Evolutionary conservation across 495 filamentous ascomycete genomes (phyloP).

Genomic region (Daldinia concentrica): DNA sequence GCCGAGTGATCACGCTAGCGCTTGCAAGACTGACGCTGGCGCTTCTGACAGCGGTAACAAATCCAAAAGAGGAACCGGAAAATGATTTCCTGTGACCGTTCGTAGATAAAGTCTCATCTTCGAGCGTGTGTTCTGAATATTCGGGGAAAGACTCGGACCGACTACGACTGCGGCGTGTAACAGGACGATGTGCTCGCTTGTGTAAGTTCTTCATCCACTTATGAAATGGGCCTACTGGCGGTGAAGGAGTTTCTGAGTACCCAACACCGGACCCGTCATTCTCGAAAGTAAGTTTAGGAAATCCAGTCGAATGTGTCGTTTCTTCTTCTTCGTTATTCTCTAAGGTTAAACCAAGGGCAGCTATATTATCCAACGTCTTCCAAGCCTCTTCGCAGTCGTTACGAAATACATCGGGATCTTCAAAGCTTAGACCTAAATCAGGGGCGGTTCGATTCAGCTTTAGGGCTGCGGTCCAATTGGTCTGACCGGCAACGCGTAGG

Average conservation of each 20-base stretch:
- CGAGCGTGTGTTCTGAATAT: constrained; percentile 51
- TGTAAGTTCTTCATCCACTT: constrained; percentile 68
- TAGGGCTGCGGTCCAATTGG: constrained; percentile 46
- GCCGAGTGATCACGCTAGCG: constrained; percentile 69
- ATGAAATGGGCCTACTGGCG: constrained; percentile 57
- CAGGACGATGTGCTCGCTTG: constrained; percentile 57
- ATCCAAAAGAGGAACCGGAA: constrained; percentile 73
- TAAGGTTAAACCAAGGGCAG: constrained; percentile 50
- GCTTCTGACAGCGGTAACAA: constrained; percentile 79
- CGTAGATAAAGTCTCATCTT: constrained; percentile 39
- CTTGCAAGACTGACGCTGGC: constrained; percentile 77
- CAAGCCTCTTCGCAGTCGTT: constrained; percentile 41
- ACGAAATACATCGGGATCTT: constrained; percentile 34
- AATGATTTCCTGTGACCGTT: constrained; percentile 67
- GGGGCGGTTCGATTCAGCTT: constrained; percentile 46
- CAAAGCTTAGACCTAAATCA: constrained; percentile 41
- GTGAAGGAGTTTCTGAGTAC: constrained; percentile 19
- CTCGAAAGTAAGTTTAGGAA: constrained; percentile 41
- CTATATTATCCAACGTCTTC: constrained; percentile 56
- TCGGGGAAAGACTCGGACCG: constrained; percentile 60
- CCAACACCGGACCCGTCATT: constrained; percentile 17
- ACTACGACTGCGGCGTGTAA: constrained; percentile 34
- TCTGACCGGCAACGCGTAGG: constrained; percentile 46
- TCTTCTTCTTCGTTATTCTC: constrained; percentile 46
- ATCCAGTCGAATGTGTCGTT: constrained; percentile 40